A percentile compares a stretch with the other conserved stretches of the same genome.
Evolutionary conservation across 1,284 basidiomycete species (phyloP).

Genomic region (Cutaneotrichosporon sp.): DNA sequence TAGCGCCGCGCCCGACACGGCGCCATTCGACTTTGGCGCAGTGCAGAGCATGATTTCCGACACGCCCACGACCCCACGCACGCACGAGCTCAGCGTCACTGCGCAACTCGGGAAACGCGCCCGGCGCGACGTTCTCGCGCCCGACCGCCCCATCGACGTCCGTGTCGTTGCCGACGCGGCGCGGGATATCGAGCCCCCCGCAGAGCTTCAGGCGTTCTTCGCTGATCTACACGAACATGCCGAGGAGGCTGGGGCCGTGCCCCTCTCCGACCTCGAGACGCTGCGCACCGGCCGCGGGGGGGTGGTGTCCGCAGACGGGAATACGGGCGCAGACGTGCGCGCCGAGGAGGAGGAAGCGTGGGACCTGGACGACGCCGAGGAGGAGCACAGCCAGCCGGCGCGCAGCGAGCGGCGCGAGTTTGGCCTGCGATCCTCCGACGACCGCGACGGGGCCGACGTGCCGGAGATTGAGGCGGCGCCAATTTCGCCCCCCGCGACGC

Average conservation of each 20-base stretch:
- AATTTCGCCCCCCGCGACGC: background rate
- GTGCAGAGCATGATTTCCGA: slow-evolving; percentile 7
- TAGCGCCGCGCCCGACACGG: background rate
- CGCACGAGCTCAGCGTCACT: background rate
- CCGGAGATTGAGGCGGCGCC: background rate
- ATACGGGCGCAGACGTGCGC: too few relatives aligned
- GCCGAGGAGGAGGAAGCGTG: background rate
- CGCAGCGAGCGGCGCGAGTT: background rate
- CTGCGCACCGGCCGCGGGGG: slow-evolving; percentile 12
- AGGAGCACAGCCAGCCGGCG: background rate
- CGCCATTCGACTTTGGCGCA: slow-evolving; percentile 7
- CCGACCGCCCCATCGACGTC: slow-evolving; percentile 13
- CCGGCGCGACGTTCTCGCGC: slow-evolving; percentile 10
- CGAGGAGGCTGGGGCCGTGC: background rate
- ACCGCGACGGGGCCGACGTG: background rate
- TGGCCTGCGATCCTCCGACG: too few relatives aligned
- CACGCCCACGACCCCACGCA: background rate
- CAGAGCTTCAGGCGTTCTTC: slow-evolving; percentile 9
- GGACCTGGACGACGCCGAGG: background rate
- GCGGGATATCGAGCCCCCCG: background rate
- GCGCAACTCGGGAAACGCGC: background rate
- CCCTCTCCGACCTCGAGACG: slow-evolving; percentile 8
- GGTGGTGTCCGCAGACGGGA: too few relatives aligned
- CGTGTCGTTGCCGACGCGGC: slow-evolving; percentile 4
- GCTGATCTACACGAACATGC: slow-evolving; percentile 2